Evolutionary conservation across 2,329 filamentous ascomycete genomes (phyloP).

Genomic region (Onygena corvina): DNA sequence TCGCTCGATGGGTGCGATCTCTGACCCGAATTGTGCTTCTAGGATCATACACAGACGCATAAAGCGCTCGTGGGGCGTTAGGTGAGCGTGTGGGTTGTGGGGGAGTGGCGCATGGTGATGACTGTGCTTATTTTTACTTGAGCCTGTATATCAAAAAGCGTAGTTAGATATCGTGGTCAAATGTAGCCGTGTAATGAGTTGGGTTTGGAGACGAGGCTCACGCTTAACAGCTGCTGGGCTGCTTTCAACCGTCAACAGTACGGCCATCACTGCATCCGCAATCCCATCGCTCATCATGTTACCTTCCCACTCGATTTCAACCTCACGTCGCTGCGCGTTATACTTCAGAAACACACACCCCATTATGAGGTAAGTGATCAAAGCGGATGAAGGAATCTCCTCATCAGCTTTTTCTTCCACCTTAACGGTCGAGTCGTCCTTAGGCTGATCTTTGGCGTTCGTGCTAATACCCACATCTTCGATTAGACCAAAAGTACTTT

Average conservation of each 20-base stretch:
- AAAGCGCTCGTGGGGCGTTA: constrained; percentile 63
- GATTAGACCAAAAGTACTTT: constrained; percentile 84
- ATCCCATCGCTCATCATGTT: constrained; percentile 97
- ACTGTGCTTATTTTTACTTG: constrained; percentile 49
- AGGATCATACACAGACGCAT: constrained; percentile 87
- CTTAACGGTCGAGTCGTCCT: constrained; percentile 21
- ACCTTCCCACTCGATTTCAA: constrained; percentile 93
- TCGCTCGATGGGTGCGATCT: constrained; percentile 62
- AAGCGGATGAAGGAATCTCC: constrained; percentile 30
- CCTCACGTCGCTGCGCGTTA: constrained; percentile 55
- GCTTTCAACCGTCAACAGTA: constrained; percentile 82
- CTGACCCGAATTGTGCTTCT: constrained; percentile 89
- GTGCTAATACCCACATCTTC: constrained; percentile 38
- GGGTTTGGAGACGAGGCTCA: constrained; percentile 35
- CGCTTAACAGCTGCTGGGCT: constrained; percentile 90
- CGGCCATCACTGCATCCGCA: constrained; percentile 91
- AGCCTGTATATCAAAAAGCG: constrained; percentile 34
- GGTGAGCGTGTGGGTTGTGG: constrained; percentile 61
- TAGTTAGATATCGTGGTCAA: neutral
- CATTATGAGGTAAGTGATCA: constrained; percentile 58
- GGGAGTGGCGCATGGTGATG: constrained; percentile 29
- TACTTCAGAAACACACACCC: constrained; percentile 78
- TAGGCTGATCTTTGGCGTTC: constrained; percentile 13
- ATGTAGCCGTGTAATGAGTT: no score
- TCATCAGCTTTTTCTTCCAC: constrained; percentile 36